Base-by-base conservation (phyloP, 139 green algal species). In the Trebouxia sp. region DNA sequence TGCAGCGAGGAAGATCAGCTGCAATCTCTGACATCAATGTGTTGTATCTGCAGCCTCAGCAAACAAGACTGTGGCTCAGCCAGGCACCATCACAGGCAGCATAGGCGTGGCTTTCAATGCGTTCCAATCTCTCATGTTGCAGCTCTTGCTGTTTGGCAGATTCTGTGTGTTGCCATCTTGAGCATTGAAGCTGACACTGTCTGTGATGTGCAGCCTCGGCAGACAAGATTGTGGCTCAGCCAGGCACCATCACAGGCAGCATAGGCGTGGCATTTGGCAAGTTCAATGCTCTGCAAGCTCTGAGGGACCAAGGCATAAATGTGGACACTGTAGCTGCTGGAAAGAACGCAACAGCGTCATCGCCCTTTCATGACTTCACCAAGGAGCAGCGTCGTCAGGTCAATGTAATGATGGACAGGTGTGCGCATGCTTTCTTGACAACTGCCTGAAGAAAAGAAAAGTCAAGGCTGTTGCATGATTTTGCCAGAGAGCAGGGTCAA, bases 41-140 rank as follows among this genome's bases (percentile, higher is more conserved):
- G 50, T 58, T n/a, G 15, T 58, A 20, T 20, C 50, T 58, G 15
- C 15, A 20, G 50, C 50, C 50, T n/a, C 50, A 30, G 80, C 78
- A 51, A 79, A 51, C 50, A 78, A 85, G 30, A 94, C 98, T 37
- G 91, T 99, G 35, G 96, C 96, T 22, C 87, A 98, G 86, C 72
- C 84, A 3, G 88, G 97, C 11, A 99, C 96, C n/a, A 88, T 99
- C 74, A 99, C 96, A 1, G 96, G 96, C 38, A 93, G 82, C 81
- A 98, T 99, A 41, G 96, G 65, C 6, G 58, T 82, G 5, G 26
- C 82, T 2, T 89, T 86, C 32, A 92, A 91, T 69, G 98, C 98
- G 85, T 95, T 98, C 89, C 96, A 93, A 83, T 84, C 98, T 28
- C 81, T 55, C 15, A 15, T 20, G 15, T n/a, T 58, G 15, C 50